Evolutionary conservation across 768 basidiomycete genomes (phyloP).

Genomic region (Hygrocybe coccinea): DNA sequence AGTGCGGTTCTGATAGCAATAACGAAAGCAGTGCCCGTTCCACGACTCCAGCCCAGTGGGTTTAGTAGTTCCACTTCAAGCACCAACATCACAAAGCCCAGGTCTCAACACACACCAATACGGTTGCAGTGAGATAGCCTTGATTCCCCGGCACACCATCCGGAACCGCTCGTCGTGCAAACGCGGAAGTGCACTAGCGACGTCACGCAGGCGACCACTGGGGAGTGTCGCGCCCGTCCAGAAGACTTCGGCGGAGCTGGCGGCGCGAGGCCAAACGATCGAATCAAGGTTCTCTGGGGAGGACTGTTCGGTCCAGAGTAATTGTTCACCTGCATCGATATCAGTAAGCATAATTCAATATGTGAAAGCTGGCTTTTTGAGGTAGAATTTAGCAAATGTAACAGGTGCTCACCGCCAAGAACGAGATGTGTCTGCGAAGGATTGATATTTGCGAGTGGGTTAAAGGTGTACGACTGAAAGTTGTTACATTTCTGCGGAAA

Average conservation of each 20-base stretch:
- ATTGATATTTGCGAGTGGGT: slow-evolving; percentile 58
- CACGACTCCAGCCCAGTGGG: too few relatives aligned
- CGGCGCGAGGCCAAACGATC: slow-evolving; percentile 69
- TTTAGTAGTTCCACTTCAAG: slow-evolving; percentile 24
- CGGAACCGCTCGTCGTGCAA: slow-evolving; percentile 64
- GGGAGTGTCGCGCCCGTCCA: slow-evolving; percentile 41
- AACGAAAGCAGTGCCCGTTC: too few relatives aligned
- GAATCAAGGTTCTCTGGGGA: slow-evolving; percentile 61
- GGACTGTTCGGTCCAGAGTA: slow-evolving; percentile 73
- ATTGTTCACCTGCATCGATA: slow-evolving; percentile 47
- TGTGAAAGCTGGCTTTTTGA: too few relatives aligned
- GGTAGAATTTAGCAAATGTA: not conserved
- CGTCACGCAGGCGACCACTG: slow-evolving; percentile 39
- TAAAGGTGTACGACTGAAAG: slow-evolving; percentile 56
- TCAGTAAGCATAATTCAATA: too few relatives aligned
- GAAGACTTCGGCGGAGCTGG: slow-evolving; percentile 71
- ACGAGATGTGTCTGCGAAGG: slow-evolving; percentile 47
- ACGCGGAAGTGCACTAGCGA: slow-evolving; percentile 51
- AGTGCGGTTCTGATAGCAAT: too few relatives aligned
- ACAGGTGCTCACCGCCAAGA: slow-evolving; percentile 51
- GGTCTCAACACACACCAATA: slow-evolving; percentile 67
- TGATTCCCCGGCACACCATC: slow-evolving; percentile 56
- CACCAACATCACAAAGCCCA: slow-evolving; percentile 48
- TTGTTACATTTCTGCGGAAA: not conserved
- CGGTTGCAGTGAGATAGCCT: slow-evolving; percentile 60